Base-by-base conservation (phyloP, 805 yeast genomes). In the Sungouiozyma ichnusensis region DNA sequence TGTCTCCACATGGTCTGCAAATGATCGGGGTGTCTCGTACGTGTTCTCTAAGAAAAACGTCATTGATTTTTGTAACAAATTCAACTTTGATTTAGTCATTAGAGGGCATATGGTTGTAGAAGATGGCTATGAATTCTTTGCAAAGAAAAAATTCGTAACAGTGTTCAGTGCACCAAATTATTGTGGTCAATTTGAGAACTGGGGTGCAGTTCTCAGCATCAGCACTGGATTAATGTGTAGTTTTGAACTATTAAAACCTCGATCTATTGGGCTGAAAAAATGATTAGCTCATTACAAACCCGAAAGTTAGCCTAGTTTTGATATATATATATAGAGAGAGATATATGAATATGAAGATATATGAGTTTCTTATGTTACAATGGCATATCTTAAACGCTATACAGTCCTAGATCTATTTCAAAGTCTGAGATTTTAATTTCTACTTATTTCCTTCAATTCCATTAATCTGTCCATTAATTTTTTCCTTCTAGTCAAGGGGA, bases 21-120 rank as follows among this genome's bases (percentile, higher is more conserved):
- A 82, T 58, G 94, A 84, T 57, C 71, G 94, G 43, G 94, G 94
- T 38, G 92, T 84, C 2, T 79, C 87, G 0, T 84, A 77, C 53
- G 76, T 85, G 47, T 84, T 83, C 62, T 83, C 84, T 33, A 76
- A 74, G 51, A 77, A 71, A 43, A 79, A 79, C 46, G 85, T 83
- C 2, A 75, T 76, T 43, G 72, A 73, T 48, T 84, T 84, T 52
- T 77, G 82, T 53, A 59, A 72, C 16, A 66, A 67, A 31, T 82
- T 83, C 60, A 74, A 77, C 44, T 78, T 84, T 62, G 94, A 84
- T 62, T 62, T 84, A 54, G 73, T 84, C 46, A 84, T 81, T 29
- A 67, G 94, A 53, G 94, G 90, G 6, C 94, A 84, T 58, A 84
- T 84, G 94, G 92, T 84, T 36, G 94, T 84, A 38, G 90, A 84